Evolutionary conservation across 2,329 filamentous ascomycete species (phyloP), one percentile per base, ranked within the genome.

Genomic region (Blastomyces gilchristii): DNA sequence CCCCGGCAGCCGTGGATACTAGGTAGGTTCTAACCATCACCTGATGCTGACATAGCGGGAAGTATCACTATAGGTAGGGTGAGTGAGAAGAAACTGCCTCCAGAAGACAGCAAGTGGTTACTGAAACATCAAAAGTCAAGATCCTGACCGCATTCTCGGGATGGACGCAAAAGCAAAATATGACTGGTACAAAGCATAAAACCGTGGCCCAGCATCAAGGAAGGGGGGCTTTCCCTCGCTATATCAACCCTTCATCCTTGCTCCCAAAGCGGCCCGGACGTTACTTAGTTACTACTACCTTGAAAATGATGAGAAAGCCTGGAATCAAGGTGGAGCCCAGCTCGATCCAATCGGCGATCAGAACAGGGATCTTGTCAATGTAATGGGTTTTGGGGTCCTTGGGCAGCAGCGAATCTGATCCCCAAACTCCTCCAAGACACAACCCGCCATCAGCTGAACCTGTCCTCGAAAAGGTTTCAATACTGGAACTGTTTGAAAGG

Each of bases 401-500:
- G 47, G 56, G 45, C 8, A 45, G 57, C 63, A 63, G 65, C 67
- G 67, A 68, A 68, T 68, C 67, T 64, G 61, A 65, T 62, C 58
- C 28, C 49, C 18, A 64, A 68, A 63, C 65, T 59, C 57, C 53
- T 62, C 66, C 67, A 68, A 68, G 67, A 68, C 62, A 59, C 60
- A 45, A 64, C 67, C 67, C 66, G 63, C 67, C 66, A 64, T 67
- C 65, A 67, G 65, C 67, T 68, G 65, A 63, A 63, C 62, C 25
- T 59, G 56, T 66, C 47, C 63, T 59, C 37, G 47, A 58, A 58
- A 61, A 61, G 25, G 25, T 45, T 56, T 50, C 39, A 58, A 52
- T 47, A 54, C 52, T 57, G 49, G 34, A 49, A 47, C 8, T 58
- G 28, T 60, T 45, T 34, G 41, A 5, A 37, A 59, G 28, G n/a